Conservation (phyloP, 805 yeast genomes). For the Cyberlindnera nakhonratchasimensis region DNA sequence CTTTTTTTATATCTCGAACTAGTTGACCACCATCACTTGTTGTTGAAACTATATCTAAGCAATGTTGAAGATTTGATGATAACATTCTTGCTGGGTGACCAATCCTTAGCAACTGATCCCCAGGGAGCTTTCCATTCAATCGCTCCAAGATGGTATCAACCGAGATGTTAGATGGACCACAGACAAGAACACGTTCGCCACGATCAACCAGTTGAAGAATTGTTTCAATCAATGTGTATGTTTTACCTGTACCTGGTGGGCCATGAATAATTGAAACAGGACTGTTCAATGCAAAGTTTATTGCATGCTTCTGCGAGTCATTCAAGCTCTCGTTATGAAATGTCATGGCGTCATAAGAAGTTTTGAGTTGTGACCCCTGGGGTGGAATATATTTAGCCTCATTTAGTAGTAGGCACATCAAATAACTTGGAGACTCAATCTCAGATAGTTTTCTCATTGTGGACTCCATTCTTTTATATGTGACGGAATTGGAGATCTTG, state of each 20-base stretch:
- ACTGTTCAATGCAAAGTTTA: conserved; percentile 58
- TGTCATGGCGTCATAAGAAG: conserved; percentile 17
- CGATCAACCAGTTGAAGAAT: conserved; percentile 67
- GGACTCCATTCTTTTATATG: conserved; percentile 75
- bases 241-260: conserved; percentile 80
- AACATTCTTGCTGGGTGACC: conserved; percentile 93
- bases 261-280: conserved; percentile 65
- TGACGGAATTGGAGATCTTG: conserved; percentile 56
- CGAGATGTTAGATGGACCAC: conserved; percentile 92
- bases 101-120: conserved; percentile 59
- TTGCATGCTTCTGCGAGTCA: conserved; percentile 68
- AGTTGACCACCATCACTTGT: conserved; percentile 56
- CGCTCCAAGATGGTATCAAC: conserved; percentile 90
- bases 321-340: conserved; percentile 43
- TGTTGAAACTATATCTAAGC: conserved; percentile 69
- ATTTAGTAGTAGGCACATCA: conserved; percentile 6
- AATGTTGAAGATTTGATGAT: conserved; percentile 58
- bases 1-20: conserved; percentile 62
- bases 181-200: conserved; percentile 66
- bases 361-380: background rate
- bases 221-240: conserved; percentile 79
- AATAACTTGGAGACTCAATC: conserved; percentile 9
- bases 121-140: conserved; percentile 29
- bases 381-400: conserved; percentile 35
- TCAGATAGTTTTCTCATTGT: conserved; percentile 66